Evolutionary conservation across 2,329 filamentous ascomycete genomes (phyloP).

Genomic region (Colletotrichum costaricense): DNA sequence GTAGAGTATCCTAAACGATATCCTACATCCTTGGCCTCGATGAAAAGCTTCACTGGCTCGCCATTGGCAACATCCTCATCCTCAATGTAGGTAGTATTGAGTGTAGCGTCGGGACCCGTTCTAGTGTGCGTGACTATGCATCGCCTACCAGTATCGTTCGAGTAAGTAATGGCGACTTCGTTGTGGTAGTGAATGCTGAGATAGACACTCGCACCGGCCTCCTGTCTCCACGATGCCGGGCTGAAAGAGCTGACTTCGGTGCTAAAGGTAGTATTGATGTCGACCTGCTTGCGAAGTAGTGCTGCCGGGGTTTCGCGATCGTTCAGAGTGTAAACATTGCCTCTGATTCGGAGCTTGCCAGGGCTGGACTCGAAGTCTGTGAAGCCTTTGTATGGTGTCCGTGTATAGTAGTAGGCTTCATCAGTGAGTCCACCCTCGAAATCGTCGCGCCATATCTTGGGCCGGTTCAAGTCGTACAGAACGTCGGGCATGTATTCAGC

Average conservation of each 20-base stretch:
- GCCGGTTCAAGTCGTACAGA: conserved; percentile 33
- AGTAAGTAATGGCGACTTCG: conserved; percentile 27
- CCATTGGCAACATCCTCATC: conserved; percentile 32
- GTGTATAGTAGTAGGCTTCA: conserved; percentile 33
- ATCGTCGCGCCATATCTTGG: conserved; percentile 31
- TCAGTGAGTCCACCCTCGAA: conserved; percentile 32
- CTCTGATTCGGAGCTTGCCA: conserved; percentile 28
- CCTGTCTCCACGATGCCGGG: conserved; percentile 22
- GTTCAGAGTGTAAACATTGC: conserved; percentile 32
- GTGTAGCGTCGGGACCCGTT: conserved; percentile 30
- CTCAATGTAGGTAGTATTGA: conserved; percentile 33
- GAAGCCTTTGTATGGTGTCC: conserved; percentile 35
- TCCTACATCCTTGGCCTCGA: conserved; percentile 27
- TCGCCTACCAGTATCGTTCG: conserved; percentile 16
- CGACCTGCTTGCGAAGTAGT: conserved; percentile 32
- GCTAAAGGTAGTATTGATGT: conserved; percentile 35
- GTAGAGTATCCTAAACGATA: conserved; percentile 32
- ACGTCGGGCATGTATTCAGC: conserved; percentile 24
- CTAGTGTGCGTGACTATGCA: conserved; percentile 27
- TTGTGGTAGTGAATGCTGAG: conserved; percentile 37
- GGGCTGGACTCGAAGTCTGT: conserved; percentile 29
- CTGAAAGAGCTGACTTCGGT: conserved; percentile 30
- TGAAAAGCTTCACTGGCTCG: conserved; percentile 30
- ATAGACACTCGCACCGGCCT: conserved; percentile 32
- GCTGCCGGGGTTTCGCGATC: conserved; percentile 35